Evolutionary conservation across 2,329 filamentous ascomycete genomes (phyloP).

Genomic region (Neofusicoccum cordaticola): DNA sequence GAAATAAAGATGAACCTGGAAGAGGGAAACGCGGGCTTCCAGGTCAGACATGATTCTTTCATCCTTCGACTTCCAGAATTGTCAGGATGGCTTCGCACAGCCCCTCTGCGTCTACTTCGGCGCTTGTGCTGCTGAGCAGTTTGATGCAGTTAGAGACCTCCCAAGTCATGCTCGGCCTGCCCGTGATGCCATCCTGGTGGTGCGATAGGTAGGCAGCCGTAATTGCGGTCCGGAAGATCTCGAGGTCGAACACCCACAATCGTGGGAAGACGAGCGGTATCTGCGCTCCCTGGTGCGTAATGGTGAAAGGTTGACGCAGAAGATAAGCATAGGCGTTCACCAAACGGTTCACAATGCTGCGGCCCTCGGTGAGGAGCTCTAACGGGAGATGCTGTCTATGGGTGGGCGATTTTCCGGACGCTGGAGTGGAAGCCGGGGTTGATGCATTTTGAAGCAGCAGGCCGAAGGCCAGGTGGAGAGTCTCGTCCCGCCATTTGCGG

Average conservation of each 20-base stretch:
- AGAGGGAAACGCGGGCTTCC: too few species aligned
- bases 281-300: background rate
- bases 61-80: background rate
- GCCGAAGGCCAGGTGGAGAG: constrained; percentile 11
- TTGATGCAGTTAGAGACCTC: constrained; percentile 15
- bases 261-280: constrained; percentile 15
- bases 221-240: constrained; percentile 7
- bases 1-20: too few species aligned
- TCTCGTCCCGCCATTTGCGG: constrained; percentile 15
- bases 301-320: constrained; percentile 11
- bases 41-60: background rate
- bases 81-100: constrained; percentile 9
- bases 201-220: constrained; percentile 12
- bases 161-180: constrained; percentile 6
- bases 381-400: background rate
- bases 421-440: background rate
- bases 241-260: constrained; percentile 2
- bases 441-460: constrained; percentile 1
- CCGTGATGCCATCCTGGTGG: background rate
- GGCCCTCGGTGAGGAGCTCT: constrained; percentile 9
- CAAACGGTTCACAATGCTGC: constrained; percentile 1
- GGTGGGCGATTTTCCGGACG: background rate
- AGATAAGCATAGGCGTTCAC: background rate
- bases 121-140: constrained; percentile 6
- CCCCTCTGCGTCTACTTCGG: constrained; percentile 12